phyloP scores from a whole-genome alignment of 371 early-diverging fungal species.

The Mucor velutinosus region DNA sequence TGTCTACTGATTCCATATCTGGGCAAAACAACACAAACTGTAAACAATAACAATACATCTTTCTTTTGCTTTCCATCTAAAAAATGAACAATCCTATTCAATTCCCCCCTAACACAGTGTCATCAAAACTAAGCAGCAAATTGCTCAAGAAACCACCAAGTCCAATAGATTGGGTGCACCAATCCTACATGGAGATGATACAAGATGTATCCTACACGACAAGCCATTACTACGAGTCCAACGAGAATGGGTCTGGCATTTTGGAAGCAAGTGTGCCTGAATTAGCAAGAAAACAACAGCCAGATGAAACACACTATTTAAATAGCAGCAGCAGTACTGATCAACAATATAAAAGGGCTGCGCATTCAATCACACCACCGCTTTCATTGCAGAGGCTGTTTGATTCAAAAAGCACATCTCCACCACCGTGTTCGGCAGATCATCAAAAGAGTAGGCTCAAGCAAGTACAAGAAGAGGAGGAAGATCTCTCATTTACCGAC shows the following conservation, averaged over 20 bases:
- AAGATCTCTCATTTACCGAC: neutral
- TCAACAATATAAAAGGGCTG: neutral
- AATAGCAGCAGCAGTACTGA: neutral
- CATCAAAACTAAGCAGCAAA: slow-evolving; percentile 14
- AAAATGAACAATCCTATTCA: slow-evolving; percentile 2
- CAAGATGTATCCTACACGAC: slow-evolving; percentile 16
- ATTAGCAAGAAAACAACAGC: neutral
- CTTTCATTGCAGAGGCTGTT: neutral
- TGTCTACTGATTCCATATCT: neutral
- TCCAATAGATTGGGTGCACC: slow-evolving; percentile 19
- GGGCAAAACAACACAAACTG: neutral
- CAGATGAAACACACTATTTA: neutral
- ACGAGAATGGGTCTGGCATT: neutral
- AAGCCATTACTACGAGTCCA: slow-evolving; percentile 5
- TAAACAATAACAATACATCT: neutral
- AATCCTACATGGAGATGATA: slow-evolving; percentile 20
- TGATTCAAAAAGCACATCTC: neutral
- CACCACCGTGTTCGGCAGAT: neutral
- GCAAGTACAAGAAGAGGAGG: neutral
- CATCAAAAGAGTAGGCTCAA: neutral
- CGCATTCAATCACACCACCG: neutral
- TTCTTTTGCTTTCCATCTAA: neutral
- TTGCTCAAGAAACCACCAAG: slow-evolving; percentile 9
- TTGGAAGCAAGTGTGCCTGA: neutral
- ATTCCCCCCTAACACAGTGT: slow-evolving; percentile 10